phyloP scores from a whole-genome alignment of 345 rosid genomes.

The Fremontodendron californicum region DNA sequence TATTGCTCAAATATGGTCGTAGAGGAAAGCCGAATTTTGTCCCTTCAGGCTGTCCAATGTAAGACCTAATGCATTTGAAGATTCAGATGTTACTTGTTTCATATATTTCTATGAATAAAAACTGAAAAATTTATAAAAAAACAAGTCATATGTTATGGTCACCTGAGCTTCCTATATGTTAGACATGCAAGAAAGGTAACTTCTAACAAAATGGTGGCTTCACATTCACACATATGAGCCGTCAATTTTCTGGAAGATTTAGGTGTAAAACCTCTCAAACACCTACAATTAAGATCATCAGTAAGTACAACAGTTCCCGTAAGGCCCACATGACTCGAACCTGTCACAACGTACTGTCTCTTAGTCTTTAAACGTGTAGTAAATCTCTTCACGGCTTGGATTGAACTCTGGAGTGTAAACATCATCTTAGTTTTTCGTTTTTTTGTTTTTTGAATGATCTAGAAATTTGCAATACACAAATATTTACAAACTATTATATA shows the following conservation, averaged over 20 bases:
- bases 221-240: too few relatives aligned
- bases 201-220: too few relatives aligned
- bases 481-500: too few relatives aligned
- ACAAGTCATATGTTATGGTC: too few relatives aligned
- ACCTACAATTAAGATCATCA: slow-evolving; percentile 28
- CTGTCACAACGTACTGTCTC: slow-evolving; percentile 46
- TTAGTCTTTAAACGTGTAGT: slow-evolving; percentile 26
- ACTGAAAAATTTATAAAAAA: too few relatives aligned
- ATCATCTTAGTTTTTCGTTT: too few relatives aligned
- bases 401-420: slow-evolving; percentile 23
- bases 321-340: slow-evolving; percentile 32
- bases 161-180: too few relatives aligned
- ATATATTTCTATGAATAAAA: not conserved
- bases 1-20: slow-evolving; percentile 67
- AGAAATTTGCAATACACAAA: too few relatives aligned
- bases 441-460: too few relatives aligned
- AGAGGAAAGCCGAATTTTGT: slow-evolving; percentile 73
- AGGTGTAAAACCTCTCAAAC: slow-evolving; percentile 43
- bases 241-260: slow-evolving; percentile 31
- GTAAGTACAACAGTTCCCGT: slow-evolving; percentile 34
- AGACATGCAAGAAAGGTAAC: too few relatives aligned
- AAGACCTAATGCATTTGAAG: slow-evolving; percentile 23
- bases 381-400: slow-evolving; percentile 23
- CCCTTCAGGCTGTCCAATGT: slow-evolving; percentile 72
- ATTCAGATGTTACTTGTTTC: not conserved